phyloP scores from a whole-genome alignment of 176 grass and related monocot genomes.

The Chrysopogon serrulatus region DNA sequence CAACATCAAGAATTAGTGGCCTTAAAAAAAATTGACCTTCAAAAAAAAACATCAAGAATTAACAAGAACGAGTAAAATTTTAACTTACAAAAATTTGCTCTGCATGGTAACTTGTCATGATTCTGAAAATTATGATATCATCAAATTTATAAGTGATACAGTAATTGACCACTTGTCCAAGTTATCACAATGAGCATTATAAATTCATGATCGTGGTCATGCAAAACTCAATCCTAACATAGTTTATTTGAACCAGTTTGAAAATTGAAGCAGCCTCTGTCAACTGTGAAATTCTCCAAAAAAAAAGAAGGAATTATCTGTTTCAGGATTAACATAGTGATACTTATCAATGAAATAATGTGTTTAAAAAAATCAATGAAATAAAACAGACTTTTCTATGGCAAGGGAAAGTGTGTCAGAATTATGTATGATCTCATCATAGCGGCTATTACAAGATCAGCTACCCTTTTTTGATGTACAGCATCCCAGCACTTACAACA shows the following conservation, averaged over 20 bases:
- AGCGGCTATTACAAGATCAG: background rate
- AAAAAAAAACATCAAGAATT: background rate
- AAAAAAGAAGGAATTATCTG: background rate
- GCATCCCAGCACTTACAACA: constrained; percentile 30
- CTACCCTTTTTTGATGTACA: constrained; percentile 8
- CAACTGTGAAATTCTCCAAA: background rate
- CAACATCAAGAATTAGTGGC: background rate
- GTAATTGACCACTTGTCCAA: background rate
- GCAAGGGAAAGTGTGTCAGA: constrained; percentile 1
- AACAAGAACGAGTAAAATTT: background rate
- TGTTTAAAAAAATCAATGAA: no score
- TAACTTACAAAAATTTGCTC: background rate
- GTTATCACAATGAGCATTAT: background rate
- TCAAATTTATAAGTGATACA: constrained; percentile 5
- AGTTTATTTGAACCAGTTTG: background rate
- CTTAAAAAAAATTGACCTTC: no score
- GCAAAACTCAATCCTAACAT: background rate
- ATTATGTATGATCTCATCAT: background rate
- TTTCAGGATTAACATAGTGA: constrained; percentile 1
- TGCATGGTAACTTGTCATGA: background rate
- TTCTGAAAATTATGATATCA: background rate
- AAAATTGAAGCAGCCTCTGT: background rate
- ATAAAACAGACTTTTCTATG: constrained; percentile 14
- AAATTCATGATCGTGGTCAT: background rate
- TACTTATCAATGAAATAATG: background rate